A percentile compares a stretch with the other conserved stretches of the same genome.
Evolutionary conservation across 2,329 filamentous ascomycete species (phyloP).

Genomic region (Chrysosporium queenslandicum): DNA sequence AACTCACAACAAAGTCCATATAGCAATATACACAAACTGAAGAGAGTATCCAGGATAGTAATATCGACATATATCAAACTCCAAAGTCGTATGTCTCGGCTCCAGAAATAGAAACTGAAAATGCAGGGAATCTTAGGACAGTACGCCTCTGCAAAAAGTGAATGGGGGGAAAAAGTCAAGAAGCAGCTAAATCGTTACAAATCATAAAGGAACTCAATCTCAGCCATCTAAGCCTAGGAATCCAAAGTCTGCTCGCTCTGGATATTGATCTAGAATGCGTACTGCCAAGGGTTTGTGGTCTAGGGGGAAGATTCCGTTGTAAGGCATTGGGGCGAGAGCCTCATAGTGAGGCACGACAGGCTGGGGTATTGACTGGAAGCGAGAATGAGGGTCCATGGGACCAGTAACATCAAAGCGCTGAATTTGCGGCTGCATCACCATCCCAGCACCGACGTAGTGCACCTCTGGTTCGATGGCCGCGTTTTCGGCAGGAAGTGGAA

Average conservation of each 20-base stretch:
- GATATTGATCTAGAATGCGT: constrained; percentile 15
- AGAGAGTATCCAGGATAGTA: not conserved
- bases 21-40: constrained; percentile 1
- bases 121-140: not conserved
- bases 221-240: constrained; percentile 13
- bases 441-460: constrained; percentile 13
- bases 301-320: constrained; percentile 10
- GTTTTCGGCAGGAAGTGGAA: constrained; percentile 11
- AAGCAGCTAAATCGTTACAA: not conserved
- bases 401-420: constrained; percentile 13
- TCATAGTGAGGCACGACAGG: constrained; percentile 7
- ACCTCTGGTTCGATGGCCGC: constrained; percentile 12
- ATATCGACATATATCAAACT: constrained; percentile 6
- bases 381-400: constrained; percentile 9
- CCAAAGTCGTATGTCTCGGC: not conserved
- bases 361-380: constrained; percentile 9
- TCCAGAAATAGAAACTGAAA: not conserved
- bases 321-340: constrained; percentile 8
- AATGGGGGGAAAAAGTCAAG: not conserved
- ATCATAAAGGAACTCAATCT: not conserved
- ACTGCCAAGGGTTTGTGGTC: constrained; percentile 14
- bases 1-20: not conserved
- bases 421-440: constrained; percentile 15
- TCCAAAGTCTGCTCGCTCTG: constrained; percentile 14
- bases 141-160: not conserved